These are phyloP conservation scores for Xylaria palmicola DNA, from an alignment of 495 filamentous ascomycete genomes.

Conservation along the genomic window DNA sequence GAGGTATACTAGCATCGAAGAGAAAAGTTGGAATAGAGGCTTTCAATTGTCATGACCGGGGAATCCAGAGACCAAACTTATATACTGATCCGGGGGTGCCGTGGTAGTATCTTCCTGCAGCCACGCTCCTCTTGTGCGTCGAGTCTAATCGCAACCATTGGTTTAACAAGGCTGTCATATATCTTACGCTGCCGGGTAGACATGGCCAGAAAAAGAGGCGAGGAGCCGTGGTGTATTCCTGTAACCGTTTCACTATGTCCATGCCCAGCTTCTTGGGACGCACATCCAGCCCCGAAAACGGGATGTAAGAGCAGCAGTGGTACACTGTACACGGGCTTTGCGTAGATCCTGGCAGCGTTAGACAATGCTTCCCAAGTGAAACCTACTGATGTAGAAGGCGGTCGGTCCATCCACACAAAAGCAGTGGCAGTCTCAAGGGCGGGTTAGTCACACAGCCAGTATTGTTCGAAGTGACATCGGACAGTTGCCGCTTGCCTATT, in stretches of 20 bases:
- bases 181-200: not conserved
- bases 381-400: not conserved
- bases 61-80: not conserved
- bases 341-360: not conserved
- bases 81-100: not conserved
- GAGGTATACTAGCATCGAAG: conserved; percentile 12
- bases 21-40: not conserved
- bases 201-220: too few relatives aligned
- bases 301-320: not conserved
- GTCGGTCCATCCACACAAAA: not conserved
- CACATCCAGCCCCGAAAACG: not conserved
- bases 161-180: not conserved
- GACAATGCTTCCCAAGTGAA: not conserved
- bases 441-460: not conserved
- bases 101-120: conserved; percentile 3
- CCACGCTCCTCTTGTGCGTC: conserved; percentile 3
- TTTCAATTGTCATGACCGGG: not conserved
- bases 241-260: conserved; percentile 1
- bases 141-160: not conserved
- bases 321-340: not conserved
- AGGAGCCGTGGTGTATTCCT: not conserved
- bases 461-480: not conserved
- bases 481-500: not conserved
- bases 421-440: not conserved
- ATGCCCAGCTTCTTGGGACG: not conserved